phyloP scores from a whole-genome alignment of 176 grass and related monocot species.

The Carex littledalei region DNA sequence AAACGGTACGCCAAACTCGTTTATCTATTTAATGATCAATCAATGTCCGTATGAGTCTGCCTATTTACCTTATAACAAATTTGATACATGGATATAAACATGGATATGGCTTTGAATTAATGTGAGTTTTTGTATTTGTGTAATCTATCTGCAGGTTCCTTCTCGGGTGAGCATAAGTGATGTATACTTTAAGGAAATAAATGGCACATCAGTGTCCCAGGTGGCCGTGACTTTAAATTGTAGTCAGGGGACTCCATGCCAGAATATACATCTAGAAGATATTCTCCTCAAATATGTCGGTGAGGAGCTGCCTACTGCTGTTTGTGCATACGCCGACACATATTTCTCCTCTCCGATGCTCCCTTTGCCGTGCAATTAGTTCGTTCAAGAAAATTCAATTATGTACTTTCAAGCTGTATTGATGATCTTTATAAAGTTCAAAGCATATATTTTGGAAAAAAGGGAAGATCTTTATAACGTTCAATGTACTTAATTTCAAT shows the following conservation, averaged over 20 bases:
- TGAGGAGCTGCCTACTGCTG: neutral
- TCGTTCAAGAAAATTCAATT: no score
- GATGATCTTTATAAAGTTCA: no score
- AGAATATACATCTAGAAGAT: slow-evolving; percentile 48
- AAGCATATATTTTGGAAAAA: no score
- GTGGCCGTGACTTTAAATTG: slow-evolving; percentile 54
- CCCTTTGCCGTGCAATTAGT: slow-evolving; percentile 47
- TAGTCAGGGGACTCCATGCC: slow-evolving; percentile 43
- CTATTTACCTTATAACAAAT: neutral
- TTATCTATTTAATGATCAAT: neutral
- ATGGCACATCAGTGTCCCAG: slow-evolving; percentile 36
- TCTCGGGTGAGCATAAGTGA: slow-evolving; percentile 46
- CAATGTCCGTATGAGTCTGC: neutral
- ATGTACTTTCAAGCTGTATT: no score
- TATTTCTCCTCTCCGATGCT: slow-evolving; percentile 37
- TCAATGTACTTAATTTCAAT: no score
- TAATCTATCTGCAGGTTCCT: slow-evolving; percentile 18
- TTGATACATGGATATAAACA: neutral
- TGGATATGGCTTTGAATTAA: neutral
- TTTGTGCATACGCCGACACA: slow-evolving; percentile 39
- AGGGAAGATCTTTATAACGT: no score
- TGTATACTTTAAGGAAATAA: slow-evolving; percentile 45
- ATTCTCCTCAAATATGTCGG: slow-evolving; percentile 34
- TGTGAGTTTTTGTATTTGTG: neutral
- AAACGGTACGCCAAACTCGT: neutral